Conservation (phyloP, 2,329 filamentous ascomycete genomes). For the Fusarium aywerte region DNA sequence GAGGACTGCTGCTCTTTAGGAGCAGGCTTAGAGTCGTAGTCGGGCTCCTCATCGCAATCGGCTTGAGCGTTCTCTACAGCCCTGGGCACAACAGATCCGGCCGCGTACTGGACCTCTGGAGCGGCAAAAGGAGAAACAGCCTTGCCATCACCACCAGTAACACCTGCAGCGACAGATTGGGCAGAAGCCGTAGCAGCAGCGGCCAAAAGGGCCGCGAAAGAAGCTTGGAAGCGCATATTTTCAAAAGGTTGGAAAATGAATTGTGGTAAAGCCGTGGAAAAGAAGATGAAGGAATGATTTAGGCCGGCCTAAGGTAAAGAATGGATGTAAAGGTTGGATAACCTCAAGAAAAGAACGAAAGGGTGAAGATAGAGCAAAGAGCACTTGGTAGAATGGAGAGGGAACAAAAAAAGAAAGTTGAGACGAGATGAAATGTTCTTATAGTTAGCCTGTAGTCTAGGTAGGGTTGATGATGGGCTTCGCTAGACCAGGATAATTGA, state of each 20-base stretch:
- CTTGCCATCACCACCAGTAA: conserved; percentile 62
- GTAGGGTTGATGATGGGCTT: not conserved
- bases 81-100: no score
- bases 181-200: conserved; percentile 36
- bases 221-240: conserved; percentile 3
- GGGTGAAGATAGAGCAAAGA: not conserved
- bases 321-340: not conserved
- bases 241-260: not conserved
- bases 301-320: conserved; percentile 7
- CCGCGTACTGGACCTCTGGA: no score
- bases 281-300: not conserved
- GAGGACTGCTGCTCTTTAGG: not conserved
- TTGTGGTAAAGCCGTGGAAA: not conserved
- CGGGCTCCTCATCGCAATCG: not conserved
- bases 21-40: not conserved
- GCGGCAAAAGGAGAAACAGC: conserved; percentile 56
- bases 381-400: not conserved
- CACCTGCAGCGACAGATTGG: conserved; percentile 49
- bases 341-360: not conserved
- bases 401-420: not conserved
- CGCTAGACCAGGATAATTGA: not conserved
- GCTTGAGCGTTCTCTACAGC: not conserved
- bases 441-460: no score
- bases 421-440: conserved; percentile 1
- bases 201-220: not conserved